These are phyloP conservation scores for Picocystis sp. DNA, from an alignment of 163 green algal species.

Conservation along the genomic window DNA sequence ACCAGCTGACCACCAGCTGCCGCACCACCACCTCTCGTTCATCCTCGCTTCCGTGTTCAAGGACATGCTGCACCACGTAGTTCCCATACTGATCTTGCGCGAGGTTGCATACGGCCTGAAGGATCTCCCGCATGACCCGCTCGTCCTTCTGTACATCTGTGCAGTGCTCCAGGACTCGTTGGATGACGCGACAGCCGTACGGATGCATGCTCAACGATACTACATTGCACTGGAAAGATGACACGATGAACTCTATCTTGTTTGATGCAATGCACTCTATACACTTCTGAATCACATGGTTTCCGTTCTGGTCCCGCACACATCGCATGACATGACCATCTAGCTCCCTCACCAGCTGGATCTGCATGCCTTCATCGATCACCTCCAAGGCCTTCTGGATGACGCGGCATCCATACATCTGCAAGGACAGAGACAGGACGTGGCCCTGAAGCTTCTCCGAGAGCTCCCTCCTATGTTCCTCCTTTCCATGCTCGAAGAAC, in stretches of 20 bases:
- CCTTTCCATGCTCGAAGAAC: slow-evolving; percentile 53
- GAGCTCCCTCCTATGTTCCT: slow-evolving; percentile 16
- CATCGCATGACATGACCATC: slow-evolving; percentile 45
- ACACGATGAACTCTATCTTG: slow-evolving; percentile 46
- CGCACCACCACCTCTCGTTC: slow-evolving; percentile 33
- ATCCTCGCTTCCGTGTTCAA: slow-evolving; percentile 35
- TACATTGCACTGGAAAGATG: slow-evolving; percentile 42
- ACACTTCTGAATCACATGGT: slow-evolving; percentile 85
- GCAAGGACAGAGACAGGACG: slow-evolving; percentile 45
- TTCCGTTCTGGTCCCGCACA: slow-evolving; percentile 73
- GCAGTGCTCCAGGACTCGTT: slow-evolving; percentile 77
- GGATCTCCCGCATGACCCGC: slow-evolving; percentile 31
- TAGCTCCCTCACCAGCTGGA: slow-evolving; percentile 44
- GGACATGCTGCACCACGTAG: slow-evolving; percentile 72
- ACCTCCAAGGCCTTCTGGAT: slow-evolving; percentile 75
- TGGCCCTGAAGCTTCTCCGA: slow-evolving; percentile 19
- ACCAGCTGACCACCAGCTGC: slow-evolving; percentile 31
- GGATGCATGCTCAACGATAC: slow-evolving; percentile 55
- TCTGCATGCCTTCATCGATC: slow-evolving; percentile 24
- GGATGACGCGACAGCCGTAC: slow-evolving; percentile 78
- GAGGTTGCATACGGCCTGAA: slow-evolving; percentile 24
- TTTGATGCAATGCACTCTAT: slow-evolving; percentile 45
- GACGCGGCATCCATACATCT: slow-evolving; percentile 86
- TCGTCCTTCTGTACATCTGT: slow-evolving; percentile 29
- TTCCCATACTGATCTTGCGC: slow-evolving; percentile 72